Base-by-base conservation (phyloP, 2,329 filamentous ascomycete genomes). In the Paraconiothyrium sp. region DNA sequence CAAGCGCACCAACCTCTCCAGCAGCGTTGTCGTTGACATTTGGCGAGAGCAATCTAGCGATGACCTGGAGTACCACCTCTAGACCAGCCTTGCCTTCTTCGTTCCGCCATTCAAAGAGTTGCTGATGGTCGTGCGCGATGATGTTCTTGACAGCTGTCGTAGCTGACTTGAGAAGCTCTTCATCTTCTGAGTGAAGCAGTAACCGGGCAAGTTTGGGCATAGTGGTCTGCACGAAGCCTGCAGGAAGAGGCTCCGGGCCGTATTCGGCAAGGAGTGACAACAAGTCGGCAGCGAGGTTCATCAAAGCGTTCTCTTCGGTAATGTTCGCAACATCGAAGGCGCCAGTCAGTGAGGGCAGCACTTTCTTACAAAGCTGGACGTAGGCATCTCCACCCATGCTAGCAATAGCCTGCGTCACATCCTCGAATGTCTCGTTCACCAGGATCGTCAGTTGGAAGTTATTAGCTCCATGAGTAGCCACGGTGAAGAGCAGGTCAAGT, bases 1-100 rank as follows among this genome's bases (percentile, higher is more conserved):
- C 95, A 66, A 99, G 87, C 16, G 93, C 93, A 68, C 95, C 95
- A 47, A 99, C 94, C 81, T 99, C 94, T n/a, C 93, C 92, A 5
- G 94, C 95, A 20, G 93, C 92, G 72, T 94, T 93, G 72, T 99
- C 95, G 72, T 96, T 92, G n/a, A 98, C 90, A 1, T 86, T 81
- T 1, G 92, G 90, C 3, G 92, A 90, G 34, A 99, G 86, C 4
- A 99, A 86, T 51, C 94, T 92, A 76, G 97, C 95, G 65, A 99
- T 93, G 69, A 99, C 95, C 66, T 93, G 88, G 51, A 99, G 86
- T 61, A 93, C 92, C 34, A 97, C 90, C 78, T 98, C 94, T 11
- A 97, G 85, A 16, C 94, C 94, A 41, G 89, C 91, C 71, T 93
- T 92, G 44, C 92, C 91, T 48, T 85, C 88, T 24, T 86, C 84